These are phyloP conservation scores for Fusarium sp. DNA, from an alignment of 2,329 filamentous ascomycete genomes.

Conservation along the genomic window DNA sequence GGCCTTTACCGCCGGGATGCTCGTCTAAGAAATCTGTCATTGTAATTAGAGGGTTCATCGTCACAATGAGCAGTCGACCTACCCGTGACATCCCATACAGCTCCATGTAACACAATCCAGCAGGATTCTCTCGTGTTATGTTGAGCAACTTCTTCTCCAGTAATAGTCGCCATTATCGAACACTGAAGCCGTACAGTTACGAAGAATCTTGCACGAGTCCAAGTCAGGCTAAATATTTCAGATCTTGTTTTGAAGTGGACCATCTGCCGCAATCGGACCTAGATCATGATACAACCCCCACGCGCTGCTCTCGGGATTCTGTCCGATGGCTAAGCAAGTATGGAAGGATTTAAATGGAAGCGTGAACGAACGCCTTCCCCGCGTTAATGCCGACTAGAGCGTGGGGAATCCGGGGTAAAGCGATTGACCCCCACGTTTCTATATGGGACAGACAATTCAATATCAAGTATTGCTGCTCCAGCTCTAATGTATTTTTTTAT, in stretches of 20 bases:
- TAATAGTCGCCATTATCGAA: background rate
- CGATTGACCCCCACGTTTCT: background rate
- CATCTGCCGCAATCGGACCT: background rate
- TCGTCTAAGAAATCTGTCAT: background rate
- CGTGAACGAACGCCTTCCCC: no score
- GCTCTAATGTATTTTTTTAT: background rate
- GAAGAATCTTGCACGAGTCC: no score
- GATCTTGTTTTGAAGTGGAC: background rate
- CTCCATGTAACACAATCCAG: conserved; percentile 2
- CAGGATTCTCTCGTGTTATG: background rate
- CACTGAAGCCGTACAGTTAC: no score
- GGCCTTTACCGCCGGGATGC: background rate
- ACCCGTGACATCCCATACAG: background rate
- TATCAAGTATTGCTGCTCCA: background rate
- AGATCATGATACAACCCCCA: background rate
- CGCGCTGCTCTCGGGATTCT: background rate
- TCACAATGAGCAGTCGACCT: background rate
- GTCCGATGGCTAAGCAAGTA: background rate
- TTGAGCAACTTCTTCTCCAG: background rate
- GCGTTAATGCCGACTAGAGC: background rate
- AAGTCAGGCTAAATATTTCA: background rate
- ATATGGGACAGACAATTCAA: background rate
- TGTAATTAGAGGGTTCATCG: background rate
- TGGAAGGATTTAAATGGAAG: no score
- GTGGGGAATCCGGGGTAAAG: background rate